Evolutionary conservation across 2,329 filamentous ascomycete genomes (phyloP), one percentile per base, ranked within the genome.

Genomic region (Didymellaceae sp.): DNA sequence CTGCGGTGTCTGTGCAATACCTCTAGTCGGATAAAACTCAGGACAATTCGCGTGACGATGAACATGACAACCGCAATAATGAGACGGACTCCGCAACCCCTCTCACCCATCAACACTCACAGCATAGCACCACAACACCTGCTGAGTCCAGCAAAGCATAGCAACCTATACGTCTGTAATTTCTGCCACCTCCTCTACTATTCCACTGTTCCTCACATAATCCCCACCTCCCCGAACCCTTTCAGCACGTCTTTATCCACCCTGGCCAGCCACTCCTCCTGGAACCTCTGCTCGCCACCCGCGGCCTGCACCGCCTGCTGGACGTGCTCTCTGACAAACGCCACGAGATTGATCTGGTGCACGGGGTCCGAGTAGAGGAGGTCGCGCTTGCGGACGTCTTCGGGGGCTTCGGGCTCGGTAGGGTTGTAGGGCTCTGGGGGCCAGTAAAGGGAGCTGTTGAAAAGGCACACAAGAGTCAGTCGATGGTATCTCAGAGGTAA

Each of bases 201-300:
- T n/a, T n/a, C n/a, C n/a, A n/a, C n/a, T n/a, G n/a, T 25, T 25
- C 28, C 22, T 34, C 39, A 73, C 70, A 74, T 72, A 6, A 74
- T 68, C 0, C 71, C 71, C 58, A 74, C 34, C 50, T 67, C 66
- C 1, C 59, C 61, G 59, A 91, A 93, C n/a, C 79, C 82, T 9
- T 77, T 77, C 54, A 93, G 62, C 13, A 92, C 82, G 52, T 91
- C 86, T 59, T 80, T 80, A 70, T 94, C 90, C 20, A 94, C 88
- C 55, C 91, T 89, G n/a, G 79, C 79, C 11, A 85, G 73, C 84
- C 86, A 92, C 41, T 86, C 80, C 46, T 83, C 79, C 67, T 86
- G 80, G 68, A 94, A 93, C 3, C 68, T 74, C 40, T 82, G 78
- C 61, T 87, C 82, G 0, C 88, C 88, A 2, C 89, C 89, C 4